Evolutionary conservation across 192 early-diverging fungal genomes (phyloP).

Genomic region (Dissophora globulifera): DNA sequence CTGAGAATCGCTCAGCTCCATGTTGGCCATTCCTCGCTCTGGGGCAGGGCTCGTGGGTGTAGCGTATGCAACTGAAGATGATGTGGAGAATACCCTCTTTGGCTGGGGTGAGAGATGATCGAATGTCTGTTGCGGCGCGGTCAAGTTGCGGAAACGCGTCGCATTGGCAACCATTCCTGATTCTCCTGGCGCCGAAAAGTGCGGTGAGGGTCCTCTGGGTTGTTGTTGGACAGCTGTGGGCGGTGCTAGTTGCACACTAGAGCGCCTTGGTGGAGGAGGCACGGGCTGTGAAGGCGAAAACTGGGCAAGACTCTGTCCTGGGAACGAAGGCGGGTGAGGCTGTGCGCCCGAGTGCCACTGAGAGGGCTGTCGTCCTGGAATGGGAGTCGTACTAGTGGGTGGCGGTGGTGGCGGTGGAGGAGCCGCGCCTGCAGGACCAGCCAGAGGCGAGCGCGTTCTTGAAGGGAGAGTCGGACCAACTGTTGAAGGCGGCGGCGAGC

Average conservation of each 20-base stretch:
- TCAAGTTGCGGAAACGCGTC: slow-evolving; percentile 45
- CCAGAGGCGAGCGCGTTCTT: slow-evolving; percentile 43
- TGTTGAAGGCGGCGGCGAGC: slow-evolving; percentile 34
- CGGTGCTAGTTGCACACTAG: slow-evolving; percentile 29
- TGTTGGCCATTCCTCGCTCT: slow-evolving; percentile 38
- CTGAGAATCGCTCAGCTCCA: slow-evolving; percentile 47
- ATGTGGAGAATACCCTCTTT: slow-evolving; percentile 41
- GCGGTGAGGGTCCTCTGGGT: slow-evolving; percentile 32
- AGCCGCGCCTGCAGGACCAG: too few relatives aligned
- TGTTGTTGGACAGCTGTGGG: slow-evolving; percentile 17
- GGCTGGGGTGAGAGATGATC: slow-evolving; percentile 38
- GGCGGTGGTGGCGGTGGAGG: slow-evolving; percentile 21
- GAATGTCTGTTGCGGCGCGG: slow-evolving; percentile 42
- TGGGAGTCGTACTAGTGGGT: slow-evolving; percentile 14
- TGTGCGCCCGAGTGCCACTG: slow-evolving; percentile 31
- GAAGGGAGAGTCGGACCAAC: slow-evolving; percentile 29
- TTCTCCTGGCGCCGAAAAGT: slow-evolving; percentile 32
- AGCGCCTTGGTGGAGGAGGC: slow-evolving; percentile 37
- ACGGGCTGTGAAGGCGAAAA: slow-evolving; percentile 39
- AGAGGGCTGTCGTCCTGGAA: slow-evolving; percentile 20
- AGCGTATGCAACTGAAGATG: slow-evolving; percentile 10
- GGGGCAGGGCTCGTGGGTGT: slow-evolving; percentile 28
- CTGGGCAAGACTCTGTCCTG: slow-evolving; percentile 30
- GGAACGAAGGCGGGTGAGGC: slow-evolving; percentile 20
- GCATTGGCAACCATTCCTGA: slow-evolving; percentile 35